Base-by-base conservation (phyloP, 2,329 filamentous ascomycete genomes). In the Talaromyces pinophilus region DNA sequence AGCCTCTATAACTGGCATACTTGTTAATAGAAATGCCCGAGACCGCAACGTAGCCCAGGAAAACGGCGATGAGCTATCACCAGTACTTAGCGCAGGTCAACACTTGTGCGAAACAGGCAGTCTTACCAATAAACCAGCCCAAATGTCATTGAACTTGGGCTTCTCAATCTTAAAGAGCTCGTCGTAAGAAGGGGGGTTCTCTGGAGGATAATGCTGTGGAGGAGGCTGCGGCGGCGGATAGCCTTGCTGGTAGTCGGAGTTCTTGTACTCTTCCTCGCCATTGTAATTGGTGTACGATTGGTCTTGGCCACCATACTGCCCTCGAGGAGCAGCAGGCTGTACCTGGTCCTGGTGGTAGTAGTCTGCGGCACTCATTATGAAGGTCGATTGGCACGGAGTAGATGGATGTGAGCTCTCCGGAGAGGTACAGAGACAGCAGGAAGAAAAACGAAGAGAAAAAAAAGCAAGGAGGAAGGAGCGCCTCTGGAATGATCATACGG, bases 121-220 rank as follows among this genome's bases (percentile, higher is more conserved):
- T 38, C 83, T 17, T 77, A 91, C 89, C 74, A 97, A 81, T 48
- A 96, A 81, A 3, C 90, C 93, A 3, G 93, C 93, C 94, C 93
- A 97, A 30, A 91, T 75, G 76, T 98, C 94, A 73, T 97, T 92
- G 80, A 86, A 97, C 77, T 94, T 96, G n/a, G 92, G 92, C 69
- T 83, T 88, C 62, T 92, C 86, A 62, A 97, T 79, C 78, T 90
- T 90, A 83, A 98, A 97, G 1, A 88, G 87, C 74, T 97, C 86
- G 22, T 94, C 88, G 75, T 96, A 97, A 17, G 54, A 46, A 7
- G 61, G 48, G 3, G 40, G 48, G 19, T 67, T 67, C 6, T 67
- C 61, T 2, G 79, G 79, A n/a, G 78, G 78, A 64, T 65, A 63
- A n/a, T 68, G 71, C 54, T 73, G 71, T 19, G 59, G 48, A 22